Evolutionary conservation across 257 asterid species (phyloP).

Genomic region (Solanum raphanifolium): DNA sequence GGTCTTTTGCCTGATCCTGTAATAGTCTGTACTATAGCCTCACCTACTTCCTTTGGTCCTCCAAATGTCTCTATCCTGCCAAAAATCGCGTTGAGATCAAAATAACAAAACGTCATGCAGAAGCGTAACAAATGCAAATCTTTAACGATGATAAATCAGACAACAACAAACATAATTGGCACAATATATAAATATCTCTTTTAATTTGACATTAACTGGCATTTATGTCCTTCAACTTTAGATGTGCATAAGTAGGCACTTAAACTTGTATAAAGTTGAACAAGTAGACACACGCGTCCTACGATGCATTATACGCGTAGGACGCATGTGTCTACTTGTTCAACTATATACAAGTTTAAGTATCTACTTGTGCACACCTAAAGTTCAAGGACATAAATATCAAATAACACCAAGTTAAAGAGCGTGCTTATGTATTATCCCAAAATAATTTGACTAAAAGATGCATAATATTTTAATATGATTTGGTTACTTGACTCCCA

Average conservation of each 20-base stretch:
- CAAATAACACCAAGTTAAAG: too few species aligned
- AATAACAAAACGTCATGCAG: not conserved
- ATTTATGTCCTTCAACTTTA: not conserved
- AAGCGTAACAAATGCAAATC: not conserved
- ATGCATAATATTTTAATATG: not conserved
- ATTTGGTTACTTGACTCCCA: not conserved
- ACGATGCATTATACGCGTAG: not conserved
- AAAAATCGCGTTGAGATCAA: not conserved
- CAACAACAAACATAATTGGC: not conserved
- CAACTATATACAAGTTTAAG: not conserved
- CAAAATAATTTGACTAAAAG: not conserved
- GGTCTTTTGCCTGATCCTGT: constrained; percentile 33
- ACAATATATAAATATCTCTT: not conserved
- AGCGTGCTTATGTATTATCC: accelerated
- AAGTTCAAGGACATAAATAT: not conserved
- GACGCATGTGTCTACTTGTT: not conserved
- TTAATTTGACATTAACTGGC: not conserved
- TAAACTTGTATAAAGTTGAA: not conserved
- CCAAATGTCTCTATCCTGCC: constrained; percentile 79
- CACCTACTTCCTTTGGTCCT: constrained; percentile 76
- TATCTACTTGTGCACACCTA: accelerated
- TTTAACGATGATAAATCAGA: not conserved
- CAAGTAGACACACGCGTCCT: too few species aligned
- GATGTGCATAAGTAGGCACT: not conserved
- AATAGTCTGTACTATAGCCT: constrained; percentile 40